phyloP scores from a whole-genome alignment of 1,139 yeast species.

The Taphrina deformans region DNA sequence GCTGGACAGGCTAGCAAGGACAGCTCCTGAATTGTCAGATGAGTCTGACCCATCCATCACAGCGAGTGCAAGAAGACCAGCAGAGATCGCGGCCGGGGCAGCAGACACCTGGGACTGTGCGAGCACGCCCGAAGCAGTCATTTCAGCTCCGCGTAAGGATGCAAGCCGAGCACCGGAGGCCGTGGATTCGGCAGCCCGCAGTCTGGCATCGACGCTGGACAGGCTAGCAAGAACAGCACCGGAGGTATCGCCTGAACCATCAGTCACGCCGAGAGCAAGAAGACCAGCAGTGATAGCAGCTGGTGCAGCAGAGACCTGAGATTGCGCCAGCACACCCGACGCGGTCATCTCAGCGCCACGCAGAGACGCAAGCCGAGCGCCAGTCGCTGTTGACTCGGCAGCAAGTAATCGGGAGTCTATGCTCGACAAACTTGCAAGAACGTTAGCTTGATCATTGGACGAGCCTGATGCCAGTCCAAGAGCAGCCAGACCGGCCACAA shows the following conservation, averaged over 20 bases:
- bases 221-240: neutral
- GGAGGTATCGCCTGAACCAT: neutral
- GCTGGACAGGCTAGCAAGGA: constrained; percentile 1
- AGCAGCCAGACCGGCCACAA: constrained; percentile 3
- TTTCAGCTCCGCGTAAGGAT: neutral
- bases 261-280: neutral
- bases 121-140: constrained; percentile 7
- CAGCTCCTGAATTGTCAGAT: neutral
- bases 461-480: neutral
- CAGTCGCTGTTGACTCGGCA: constrained; percentile 7
- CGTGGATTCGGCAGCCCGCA: constrained; percentile 2
- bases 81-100: constrained; percentile 5
- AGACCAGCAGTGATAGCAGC: constrained; percentile 7
- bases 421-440: constrained; percentile 1
- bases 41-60: neutral
- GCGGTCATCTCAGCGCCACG: constrained; percentile 8
- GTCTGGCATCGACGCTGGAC: neutral
- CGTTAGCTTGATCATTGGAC: neutral
- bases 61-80: neutral
- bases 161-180: constrained; percentile 9
- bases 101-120: constrained; percentile 5
- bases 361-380: constrained; percentile 2
- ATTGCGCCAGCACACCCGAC: constrained; percentile 10
- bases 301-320: constrained; percentile 3
- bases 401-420: neutral